These are phyloP conservation scores for Phytophthora hibernalis DNA, from an alignment of 352 stramenopile species.

Conservation along the genomic window DNA sequence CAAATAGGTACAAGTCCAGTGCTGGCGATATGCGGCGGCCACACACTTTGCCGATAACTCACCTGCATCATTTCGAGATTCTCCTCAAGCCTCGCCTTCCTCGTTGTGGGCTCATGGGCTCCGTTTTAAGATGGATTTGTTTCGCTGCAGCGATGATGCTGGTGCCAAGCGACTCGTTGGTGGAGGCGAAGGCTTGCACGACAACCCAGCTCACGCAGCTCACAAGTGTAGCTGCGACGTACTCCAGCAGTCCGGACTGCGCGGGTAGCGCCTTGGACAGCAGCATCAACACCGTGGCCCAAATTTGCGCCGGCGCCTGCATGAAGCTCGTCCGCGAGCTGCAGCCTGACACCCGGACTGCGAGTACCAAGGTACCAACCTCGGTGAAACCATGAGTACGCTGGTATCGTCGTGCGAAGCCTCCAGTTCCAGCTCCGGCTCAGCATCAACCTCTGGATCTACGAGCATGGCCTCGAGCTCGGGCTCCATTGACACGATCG, in stretches of 20 bases:
- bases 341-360: conserved; percentile 21
- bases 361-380: conserved; percentile 23
- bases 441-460: not conserved
- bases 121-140: conserved; percentile 5
- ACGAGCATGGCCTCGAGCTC: not conserved
- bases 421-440: not conserved
- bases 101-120: not conserved
- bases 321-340: conserved; percentile 21
- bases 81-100: not conserved
- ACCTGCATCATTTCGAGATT: not conserved
- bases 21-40: not conserved
- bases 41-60: not conserved
- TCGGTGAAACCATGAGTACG: conserved; percentile 6
- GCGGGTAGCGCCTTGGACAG: conserved; percentile 17
- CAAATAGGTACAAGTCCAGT: not conserved
- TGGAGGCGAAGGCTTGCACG: conserved; percentile 17
- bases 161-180: not conserved
- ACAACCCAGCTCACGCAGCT: conserved; percentile 18
- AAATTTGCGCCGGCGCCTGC: conserved; percentile 20
- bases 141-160: not conserved
- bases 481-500: not conserved
- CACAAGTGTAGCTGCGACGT: conserved; percentile 9
- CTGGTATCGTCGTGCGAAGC: conserved; percentile 15
- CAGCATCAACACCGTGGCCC: conserved; percentile 6
- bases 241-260: conserved; percentile 19